Base-by-base conservation (phyloP, 768 basidiomycete genomes). In the Pleurotus platypus region DNA sequence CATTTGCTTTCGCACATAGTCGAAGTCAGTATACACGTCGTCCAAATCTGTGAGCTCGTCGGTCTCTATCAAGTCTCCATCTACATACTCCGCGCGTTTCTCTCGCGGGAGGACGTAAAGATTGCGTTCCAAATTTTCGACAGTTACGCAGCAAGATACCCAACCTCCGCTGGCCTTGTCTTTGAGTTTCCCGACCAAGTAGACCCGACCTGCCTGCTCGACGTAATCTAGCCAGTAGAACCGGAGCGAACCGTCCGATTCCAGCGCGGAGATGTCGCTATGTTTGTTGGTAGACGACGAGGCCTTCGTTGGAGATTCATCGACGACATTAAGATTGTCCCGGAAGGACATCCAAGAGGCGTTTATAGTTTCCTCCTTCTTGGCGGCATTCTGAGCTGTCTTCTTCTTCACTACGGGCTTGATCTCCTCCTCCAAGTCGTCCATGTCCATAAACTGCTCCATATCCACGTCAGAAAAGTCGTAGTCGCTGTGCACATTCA, bases 201-300 rank as follows among this genome's bases (percentile, higher is more conserved):
- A 89, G 3, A 99, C 75, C 58, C 82, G 84, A 13, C 94, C 96
- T 13, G 89, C 83, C 48, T 83, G 80, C 67, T 98, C 94, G 35
- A 95, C 83, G 65, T 93, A 93, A 67, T 99, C 97, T 18, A 98
- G 77, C 97, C 97, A 99, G 76, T 88, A 99, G 77, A 99, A 94
- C 24, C 82, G 82, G 12, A 98, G 73, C 2, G 86, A 89, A 1
- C 92, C 94, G 61, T 97, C 93, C 3, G 82, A 73, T 65, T 98
- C 92, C 2, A 94, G 78, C 0, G 87, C 87, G 42, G 81, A 80
- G 5, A 85, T 61, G 18, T 77, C 66, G 66, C 65, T 66, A 49
- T 77, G 59, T 49, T 79, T 73, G 1, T 70, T 63, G 5, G 73
- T 70, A 13, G 69, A 66, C 4, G 70, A 66, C 5, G 74, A 68